Base-by-base conservation (phyloP, 139 green algal genomes). In the Picochlorum sp. region DNA sequence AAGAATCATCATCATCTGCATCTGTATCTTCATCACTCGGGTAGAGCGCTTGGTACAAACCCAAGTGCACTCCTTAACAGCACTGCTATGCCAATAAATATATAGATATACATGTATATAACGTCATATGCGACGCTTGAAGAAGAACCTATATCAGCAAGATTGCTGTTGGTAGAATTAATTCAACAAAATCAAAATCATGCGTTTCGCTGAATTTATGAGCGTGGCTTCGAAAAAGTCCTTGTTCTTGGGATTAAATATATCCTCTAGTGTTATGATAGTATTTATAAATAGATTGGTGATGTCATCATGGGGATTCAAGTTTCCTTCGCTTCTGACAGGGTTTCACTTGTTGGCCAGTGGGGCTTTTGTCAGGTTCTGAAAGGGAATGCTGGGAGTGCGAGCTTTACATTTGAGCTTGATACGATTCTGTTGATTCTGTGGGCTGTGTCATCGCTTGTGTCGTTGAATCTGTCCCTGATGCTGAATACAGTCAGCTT, bases 381-480 rank as follows among this genome's bases (percentile, higher is more conserved):
- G 6, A 20, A 55, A 55, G n/a, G 47, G n/a, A 55, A 26, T 20
- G 47, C 5, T 24, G n/a, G 6, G 7, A 18, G 6, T 55, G n/a
- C 18, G 47, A 8, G 15, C 47, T 55, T 23, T 55, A 55, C 7
- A 21, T 23, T 23, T 55, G n/a, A 55, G 47, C 18, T 20, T 26
- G 47, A 55, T 55, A 20, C n/a, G 2, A 10, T 8, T 8, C 13
- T 55, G n/a, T 55, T 55, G n/a, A 55, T 23, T 2, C 18, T 55
- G 7, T 26, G 18, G 18, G 47, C 47, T 55, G 47, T 26, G 9
- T 26, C 23, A n/a, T 59, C 51, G 13, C 23, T 59, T 59, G 20
- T 59, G 51, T 38, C 51, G 6, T 14, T 59, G 51, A 59, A 59
- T 20, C 26, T 59, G n/a, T 59, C 51, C 13, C 34, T 59, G 23